These are phyloP conservation scores for Phytophthora aleatoria DNA, from an alignment of 352 stramenopile species.

Conservation along the genomic window DNA sequence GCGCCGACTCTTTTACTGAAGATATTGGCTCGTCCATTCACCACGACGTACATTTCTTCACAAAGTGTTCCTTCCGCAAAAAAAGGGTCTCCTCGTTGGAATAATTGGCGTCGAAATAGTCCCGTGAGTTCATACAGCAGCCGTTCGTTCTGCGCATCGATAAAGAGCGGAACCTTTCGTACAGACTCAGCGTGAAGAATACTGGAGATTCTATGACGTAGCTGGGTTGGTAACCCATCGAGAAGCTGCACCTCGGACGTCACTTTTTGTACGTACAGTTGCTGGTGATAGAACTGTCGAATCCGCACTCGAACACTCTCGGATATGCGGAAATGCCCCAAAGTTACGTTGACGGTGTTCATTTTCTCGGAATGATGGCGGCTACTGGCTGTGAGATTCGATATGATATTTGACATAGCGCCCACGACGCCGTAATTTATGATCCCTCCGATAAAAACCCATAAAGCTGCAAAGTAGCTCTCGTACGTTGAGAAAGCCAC, in stretches of 20 bases:
- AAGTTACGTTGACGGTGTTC: constrained; percentile 67
- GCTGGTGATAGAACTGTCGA: constrained; percentile 78
- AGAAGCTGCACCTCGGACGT: constrained; percentile 70
- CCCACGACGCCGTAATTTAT: constrained; percentile 84
- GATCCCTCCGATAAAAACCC: constrained; percentile 67
- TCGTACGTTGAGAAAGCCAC: constrained; percentile 76
- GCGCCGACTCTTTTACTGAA: constrained; percentile 44
- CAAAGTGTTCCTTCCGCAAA: constrained; percentile 66
- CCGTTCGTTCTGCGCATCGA: constrained; percentile 55
- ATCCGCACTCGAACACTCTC: constrained; percentile 63
- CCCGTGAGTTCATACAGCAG: constrained; percentile 72
- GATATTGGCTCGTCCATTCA: constrained; percentile 63
- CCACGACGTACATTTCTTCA: constrained; percentile 74
- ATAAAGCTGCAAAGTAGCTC: constrained; percentile 67
- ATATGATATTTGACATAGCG: constrained; percentile 82
- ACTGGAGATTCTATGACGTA: constrained; percentile 72
- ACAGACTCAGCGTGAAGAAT: constrained; percentile 75
- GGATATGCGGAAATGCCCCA: constrained; percentile 67
- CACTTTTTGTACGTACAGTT: constrained; percentile 76
- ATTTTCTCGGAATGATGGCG: constrained; percentile 72
- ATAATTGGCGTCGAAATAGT: constrained; percentile 65
- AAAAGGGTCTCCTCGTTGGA: constrained; percentile 68
- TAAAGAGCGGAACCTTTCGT: constrained; percentile 63
- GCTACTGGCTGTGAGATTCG: constrained; percentile 62
- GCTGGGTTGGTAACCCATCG: constrained; percentile 51